Conservation (phyloP, 164 flowering plant species). For the Cinnamomum chago region DNA sequence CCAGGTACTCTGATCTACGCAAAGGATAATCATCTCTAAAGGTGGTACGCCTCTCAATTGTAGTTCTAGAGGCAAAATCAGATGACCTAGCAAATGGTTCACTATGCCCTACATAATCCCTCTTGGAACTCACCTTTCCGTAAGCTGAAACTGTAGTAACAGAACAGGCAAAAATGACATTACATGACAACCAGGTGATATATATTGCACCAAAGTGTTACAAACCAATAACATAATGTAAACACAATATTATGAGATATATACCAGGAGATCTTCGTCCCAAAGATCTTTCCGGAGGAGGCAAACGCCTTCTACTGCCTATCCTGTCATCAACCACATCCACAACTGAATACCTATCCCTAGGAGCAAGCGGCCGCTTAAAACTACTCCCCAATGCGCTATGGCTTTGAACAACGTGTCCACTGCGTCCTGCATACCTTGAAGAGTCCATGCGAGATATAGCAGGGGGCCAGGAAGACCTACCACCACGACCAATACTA, state of each 20-base stretch:
- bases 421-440: slow-evolving; percentile 32
- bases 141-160: slow-evolving; percentile 53
- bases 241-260: background rate
- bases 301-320: slow-evolving; percentile 54
- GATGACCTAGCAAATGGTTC: slow-evolving; percentile 57
- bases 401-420: slow-evolving; percentile 15
- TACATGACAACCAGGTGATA: background rate
- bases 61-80: slow-evolving; percentile 58
- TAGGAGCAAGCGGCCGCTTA: slow-evolving; percentile 45
- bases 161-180: background rate
- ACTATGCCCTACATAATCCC: slow-evolving; percentile 69
- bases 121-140: slow-evolving; percentile 65
- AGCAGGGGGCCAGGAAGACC: slow-evolving; percentile 56
- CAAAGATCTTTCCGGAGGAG: slow-evolving; percentile 64
- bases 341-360: slow-evolving; percentile 64
- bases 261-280: slow-evolving; percentile 68
- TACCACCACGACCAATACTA: slow-evolving; percentile 28
- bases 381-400: slow-evolving; percentile 26
- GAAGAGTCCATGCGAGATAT: slow-evolving; percentile 31
- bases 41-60: slow-evolving; percentile 55
- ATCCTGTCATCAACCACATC: slow-evolving; percentile 33
- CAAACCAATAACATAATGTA: background rate
- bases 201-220: background rate
- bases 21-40: slow-evolving; percentile 66
- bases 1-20: slow-evolving; percentile 62